Evolutionary conservation across 306 rosid species (phyloP).

Genomic region (Pyrus communis): DNA sequence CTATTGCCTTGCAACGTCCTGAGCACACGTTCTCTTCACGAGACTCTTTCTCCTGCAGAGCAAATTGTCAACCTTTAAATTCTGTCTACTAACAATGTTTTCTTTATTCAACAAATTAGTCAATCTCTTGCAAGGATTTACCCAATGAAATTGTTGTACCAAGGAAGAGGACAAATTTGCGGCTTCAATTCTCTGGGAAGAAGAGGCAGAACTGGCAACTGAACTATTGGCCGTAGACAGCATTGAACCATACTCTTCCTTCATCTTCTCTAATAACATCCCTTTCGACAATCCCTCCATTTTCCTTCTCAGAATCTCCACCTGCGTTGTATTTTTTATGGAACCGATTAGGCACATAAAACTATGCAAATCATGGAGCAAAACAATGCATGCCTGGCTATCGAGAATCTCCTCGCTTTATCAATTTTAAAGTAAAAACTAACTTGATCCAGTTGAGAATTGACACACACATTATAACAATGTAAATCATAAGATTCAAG

Average conservation of each 20-base stretch:
- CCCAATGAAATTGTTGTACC: slow-evolving; percentile 28
- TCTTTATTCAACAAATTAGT: not conserved
- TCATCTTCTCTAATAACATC: slow-evolving; percentile 65
- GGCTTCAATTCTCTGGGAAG: slow-evolving; percentile 50
- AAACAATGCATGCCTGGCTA: not conserved
- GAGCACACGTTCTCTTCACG: slow-evolving; percentile 56
- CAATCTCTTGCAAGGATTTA: slow-evolving; percentile 8
- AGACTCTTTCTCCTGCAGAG: slow-evolving; percentile 35
- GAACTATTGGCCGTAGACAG: slow-evolving; percentile 52
- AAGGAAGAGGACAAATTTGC: slow-evolving; percentile 34
- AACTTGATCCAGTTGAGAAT: no score
- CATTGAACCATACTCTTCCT: slow-evolving; percentile 83
- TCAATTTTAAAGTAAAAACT: not conserved
- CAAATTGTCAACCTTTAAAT: not conserved
- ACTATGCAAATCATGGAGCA: not conserved
- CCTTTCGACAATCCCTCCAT: slow-evolving; percentile 90
- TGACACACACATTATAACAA: not conserved
- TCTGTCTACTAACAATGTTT: not conserved
- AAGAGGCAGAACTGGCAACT: slow-evolving; percentile 47
- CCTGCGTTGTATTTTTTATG: slow-evolving; percentile 27
- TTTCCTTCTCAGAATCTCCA: slow-evolving; percentile 75
- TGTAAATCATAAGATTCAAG: not conserved
- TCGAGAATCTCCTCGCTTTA: not conserved
- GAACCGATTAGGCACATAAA: not conserved
- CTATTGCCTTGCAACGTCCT: slow-evolving; percentile 73